Conservation (phyloP, 139 green algal species). For the Chlamydomonas applanata region DNA sequence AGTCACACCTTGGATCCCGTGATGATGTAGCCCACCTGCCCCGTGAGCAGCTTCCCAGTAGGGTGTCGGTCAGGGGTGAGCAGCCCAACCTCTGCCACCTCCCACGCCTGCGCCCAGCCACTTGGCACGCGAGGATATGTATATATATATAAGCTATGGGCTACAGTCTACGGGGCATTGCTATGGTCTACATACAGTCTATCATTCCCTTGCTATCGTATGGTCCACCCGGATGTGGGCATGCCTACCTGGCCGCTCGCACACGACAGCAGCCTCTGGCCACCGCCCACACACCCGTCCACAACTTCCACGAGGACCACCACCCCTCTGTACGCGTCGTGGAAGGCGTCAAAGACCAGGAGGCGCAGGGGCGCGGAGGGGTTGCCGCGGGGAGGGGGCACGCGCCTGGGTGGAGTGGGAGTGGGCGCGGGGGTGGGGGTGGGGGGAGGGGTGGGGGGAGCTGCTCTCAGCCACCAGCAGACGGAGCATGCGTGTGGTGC, state of each 20-base stretch:
- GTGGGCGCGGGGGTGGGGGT: not conserved
- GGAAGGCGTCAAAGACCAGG: slow-evolving; percentile 90
- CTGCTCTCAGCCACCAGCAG: not conserved
- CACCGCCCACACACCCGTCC: slow-evolving; percentile 64
- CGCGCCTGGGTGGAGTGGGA: slow-evolving; percentile 29
- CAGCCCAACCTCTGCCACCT: slow-evolving; percentile 64
- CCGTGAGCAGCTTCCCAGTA: slow-evolving; percentile 62
- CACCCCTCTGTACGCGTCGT: slow-evolving; percentile 78
- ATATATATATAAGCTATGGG: too few relatives aligned
- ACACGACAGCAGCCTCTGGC: slow-evolving; percentile 49
- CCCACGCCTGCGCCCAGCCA: slow-evolving; percentile 63
- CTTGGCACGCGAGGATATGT: too few relatives aligned
- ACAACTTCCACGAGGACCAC: slow-evolving; percentile 67
- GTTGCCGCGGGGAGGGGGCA: slow-evolving; percentile 47
- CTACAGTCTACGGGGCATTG: too few relatives aligned
- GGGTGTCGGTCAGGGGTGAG: slow-evolving; percentile 21
- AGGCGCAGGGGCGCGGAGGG: slow-evolving; percentile 47
- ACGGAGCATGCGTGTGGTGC: not conserved
- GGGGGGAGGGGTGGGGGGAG: not conserved
- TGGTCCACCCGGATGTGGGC: too few relatives aligned
- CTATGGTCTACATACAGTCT: too few relatives aligned
- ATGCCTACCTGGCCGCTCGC: too few relatives aligned
- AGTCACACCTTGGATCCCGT: slow-evolving; percentile 65
- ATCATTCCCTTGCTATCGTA: too few relatives aligned
- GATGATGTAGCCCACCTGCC: slow-evolving; percentile 90